phyloP scores from a whole-genome alignment of 2,329 filamentous ascomycete genomes.

The Diaporthe nobilis region DNA sequence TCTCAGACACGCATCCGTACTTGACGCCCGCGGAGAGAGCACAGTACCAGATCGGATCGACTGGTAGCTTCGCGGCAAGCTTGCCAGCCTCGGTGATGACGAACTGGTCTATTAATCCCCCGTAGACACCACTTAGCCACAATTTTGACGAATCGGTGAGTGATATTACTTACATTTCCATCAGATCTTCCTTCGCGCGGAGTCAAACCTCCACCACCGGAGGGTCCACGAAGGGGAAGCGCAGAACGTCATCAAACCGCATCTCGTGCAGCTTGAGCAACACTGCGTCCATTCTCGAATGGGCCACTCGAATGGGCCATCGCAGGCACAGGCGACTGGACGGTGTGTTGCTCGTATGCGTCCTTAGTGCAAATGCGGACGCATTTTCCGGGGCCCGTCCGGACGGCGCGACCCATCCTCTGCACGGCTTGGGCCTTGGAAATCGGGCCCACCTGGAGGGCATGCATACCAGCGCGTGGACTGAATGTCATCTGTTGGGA shows the following conservation, averaged over 20 bases:
- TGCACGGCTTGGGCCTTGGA: neutral
- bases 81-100: neutral
- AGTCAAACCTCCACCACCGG: neutral
- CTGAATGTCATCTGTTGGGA: neutral
- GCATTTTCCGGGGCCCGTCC: neutral
- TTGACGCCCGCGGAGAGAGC: neutral
- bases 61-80: neutral
- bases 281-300: neutral
- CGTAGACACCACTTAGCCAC: neutral
- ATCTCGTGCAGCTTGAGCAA: constrained; percentile 3
- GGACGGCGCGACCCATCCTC: neutral
- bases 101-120: neutral
- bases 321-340: neutral
- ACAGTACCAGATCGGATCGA: neutral
- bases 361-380: neutral
- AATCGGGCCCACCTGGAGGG: neutral
- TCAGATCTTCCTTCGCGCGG: neutral
- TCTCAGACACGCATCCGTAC: neutral
- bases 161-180: neutral
- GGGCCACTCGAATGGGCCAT: neutral
- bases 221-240: neutral
- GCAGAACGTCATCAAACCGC: neutral
- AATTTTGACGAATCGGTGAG: neutral
- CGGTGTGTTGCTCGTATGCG: neutral
- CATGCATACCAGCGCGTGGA: neutral